Evolutionary conservation across 1,284 basidiomycete genomes (phyloP).

Genomic region (Rhodotorula sp.): DNA sequence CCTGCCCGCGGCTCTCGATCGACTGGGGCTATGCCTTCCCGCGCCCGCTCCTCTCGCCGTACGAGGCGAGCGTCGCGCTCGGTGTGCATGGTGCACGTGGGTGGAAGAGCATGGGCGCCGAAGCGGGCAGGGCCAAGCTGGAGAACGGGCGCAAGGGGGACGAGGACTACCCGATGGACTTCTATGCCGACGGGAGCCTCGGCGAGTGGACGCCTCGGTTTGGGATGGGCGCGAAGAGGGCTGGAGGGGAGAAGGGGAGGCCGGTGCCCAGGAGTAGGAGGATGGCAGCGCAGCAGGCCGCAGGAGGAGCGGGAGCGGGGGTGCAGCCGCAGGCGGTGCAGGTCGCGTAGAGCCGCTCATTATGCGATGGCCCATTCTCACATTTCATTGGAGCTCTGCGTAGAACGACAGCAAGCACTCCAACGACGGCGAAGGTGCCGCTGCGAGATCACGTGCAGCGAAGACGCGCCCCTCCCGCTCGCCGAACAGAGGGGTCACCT

Average conservation of each 20-base stretch:
- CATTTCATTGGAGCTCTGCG: too few relatives aligned
- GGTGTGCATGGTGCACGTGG: constrained; percentile 62
- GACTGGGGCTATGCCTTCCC: constrained; percentile 98
- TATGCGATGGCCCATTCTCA: too few relatives aligned
- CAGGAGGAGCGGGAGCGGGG: not conserved
- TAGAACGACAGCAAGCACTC: too few relatives aligned
- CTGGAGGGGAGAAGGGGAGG: constrained; percentile 37
- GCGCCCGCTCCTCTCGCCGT: constrained; percentile 85
- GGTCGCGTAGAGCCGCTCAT: not conserved
- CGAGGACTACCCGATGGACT: constrained; percentile 89
- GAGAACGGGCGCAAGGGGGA: constrained; percentile 47
- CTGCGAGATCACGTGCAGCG: too few relatives aligned
- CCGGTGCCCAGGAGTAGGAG: constrained; percentile 39
- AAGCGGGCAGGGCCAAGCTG: constrained; percentile 44
- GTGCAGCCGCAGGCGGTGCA: not conserved
- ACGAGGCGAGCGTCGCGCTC: constrained; percentile 87
- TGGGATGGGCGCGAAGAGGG: constrained; percentile 36
- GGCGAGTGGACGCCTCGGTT: constrained; percentile 53
- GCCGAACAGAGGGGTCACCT: too few relatives aligned
- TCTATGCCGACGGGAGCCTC: constrained; percentile 76
- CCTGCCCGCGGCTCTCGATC: constrained; percentile 91
- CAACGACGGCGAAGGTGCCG: too few relatives aligned
- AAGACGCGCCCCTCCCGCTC: too few relatives aligned
- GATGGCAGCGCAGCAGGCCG: not conserved
- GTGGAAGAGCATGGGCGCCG: constrained; percentile 55